A percentile compares a stretch with the other conserved stretches of the same genome.
Evolutionary conservation across 768 basidiomycete genomes (phyloP).

Genomic region (Calocybe indica): DNA sequence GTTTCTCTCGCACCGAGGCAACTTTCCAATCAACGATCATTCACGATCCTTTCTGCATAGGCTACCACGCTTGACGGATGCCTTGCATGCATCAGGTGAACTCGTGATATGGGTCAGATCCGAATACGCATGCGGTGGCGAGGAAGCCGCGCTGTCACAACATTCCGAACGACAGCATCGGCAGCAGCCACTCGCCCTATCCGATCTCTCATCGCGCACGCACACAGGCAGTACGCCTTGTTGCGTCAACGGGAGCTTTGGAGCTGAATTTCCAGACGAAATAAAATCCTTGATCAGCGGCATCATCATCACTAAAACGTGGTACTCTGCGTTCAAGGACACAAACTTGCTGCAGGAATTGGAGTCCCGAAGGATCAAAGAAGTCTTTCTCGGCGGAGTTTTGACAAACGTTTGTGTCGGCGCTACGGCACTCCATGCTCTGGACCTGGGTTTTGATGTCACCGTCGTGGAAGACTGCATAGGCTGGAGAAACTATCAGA

Average conservation of each 20-base stretch:
- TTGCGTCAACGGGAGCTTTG: conserved; percentile 13
- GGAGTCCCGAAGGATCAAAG: conserved; percentile 9
- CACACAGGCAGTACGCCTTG: conserved; percentile 18
- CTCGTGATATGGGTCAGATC: conserved; percentile 17
- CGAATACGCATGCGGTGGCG: conserved; percentile 9
- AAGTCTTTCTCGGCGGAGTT: conserved; percentile 16
- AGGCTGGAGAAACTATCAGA: conserved; percentile 18
- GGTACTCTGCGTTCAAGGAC: conserved; percentile 22
- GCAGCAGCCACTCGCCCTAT: not conserved
- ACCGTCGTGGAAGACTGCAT: conserved; percentile 17
- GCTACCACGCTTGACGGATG: conserved; percentile 7
- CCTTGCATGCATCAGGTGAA: conserved; percentile 11
- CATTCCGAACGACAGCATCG: too few species aligned
- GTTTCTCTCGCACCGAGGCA: conserved; percentile 15
- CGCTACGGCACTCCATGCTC: conserved; percentile 17
- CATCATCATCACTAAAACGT: conserved; percentile 15
- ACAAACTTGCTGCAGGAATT: conserved; percentile 13
- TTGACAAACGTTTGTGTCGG: conserved; percentile 20
- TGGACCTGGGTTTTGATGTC: conserved; percentile 12
- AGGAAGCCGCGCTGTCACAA: not conserved
- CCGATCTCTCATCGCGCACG: conserved; percentile 12
- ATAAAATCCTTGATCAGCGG: conserved; percentile 9
- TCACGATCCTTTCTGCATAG: conserved; percentile 12
- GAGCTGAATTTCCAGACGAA: conserved; percentile 13
- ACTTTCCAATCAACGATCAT: conserved; percentile 14